Evolutionary conservation across 495 filamentous ascomycete genomes (phyloP).

Genomic region (Mycothermus thermophilus): DNA sequence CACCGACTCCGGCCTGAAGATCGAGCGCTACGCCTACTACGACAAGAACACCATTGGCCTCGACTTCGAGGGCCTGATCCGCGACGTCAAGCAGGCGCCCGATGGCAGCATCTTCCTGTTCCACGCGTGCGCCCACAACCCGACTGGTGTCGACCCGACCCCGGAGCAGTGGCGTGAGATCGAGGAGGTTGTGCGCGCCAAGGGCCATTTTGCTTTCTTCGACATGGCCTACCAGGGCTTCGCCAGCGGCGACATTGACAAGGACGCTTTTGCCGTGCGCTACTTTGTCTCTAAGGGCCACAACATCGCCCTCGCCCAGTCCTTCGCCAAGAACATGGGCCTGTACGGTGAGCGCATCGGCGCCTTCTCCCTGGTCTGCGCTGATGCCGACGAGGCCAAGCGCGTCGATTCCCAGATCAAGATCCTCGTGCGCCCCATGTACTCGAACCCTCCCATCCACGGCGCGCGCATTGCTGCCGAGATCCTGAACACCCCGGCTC

Average conservation of each 20-base stretch:
- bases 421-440: slow-evolving; percentile 90
- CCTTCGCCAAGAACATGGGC: slow-evolving; percentile 99
- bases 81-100: slow-evolving; percentile 80
- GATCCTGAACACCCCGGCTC: slow-evolving; percentile 75
- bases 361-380: slow-evolving; percentile 85
- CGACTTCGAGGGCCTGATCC: slow-evolving; percentile 88
- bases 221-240: slow-evolving; percentile 99
- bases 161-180: slow-evolving; percentile 88
- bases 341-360: slow-evolving; percentile 97
- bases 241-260: slow-evolving; percentile 79
- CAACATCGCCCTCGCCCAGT: slow-evolving; percentile 77
- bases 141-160: slow-evolving; percentile 92
- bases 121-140: slow-evolving; percentile 97
- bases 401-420: slow-evolving; percentile 95
- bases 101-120: slow-evolving; percentile 78
- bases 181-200: slow-evolving; percentile 74
- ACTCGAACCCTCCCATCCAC: slow-evolving; percentile 96
- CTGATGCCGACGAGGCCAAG: slow-evolving; percentile 78
- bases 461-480: slow-evolving; percentile 85
- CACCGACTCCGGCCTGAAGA: slow-evolving; percentile 78
- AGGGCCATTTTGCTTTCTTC: slow-evolving; percentile 90
- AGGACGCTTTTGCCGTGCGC: slow-evolving; percentile 82
- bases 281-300: slow-evolving; percentile 90
- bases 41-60: slow-evolving; percentile 97
- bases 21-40: slow-evolving; percentile 95